Conservation (phyloP, 805 yeast species). For the Cyberlindnera petersonii region DNA sequence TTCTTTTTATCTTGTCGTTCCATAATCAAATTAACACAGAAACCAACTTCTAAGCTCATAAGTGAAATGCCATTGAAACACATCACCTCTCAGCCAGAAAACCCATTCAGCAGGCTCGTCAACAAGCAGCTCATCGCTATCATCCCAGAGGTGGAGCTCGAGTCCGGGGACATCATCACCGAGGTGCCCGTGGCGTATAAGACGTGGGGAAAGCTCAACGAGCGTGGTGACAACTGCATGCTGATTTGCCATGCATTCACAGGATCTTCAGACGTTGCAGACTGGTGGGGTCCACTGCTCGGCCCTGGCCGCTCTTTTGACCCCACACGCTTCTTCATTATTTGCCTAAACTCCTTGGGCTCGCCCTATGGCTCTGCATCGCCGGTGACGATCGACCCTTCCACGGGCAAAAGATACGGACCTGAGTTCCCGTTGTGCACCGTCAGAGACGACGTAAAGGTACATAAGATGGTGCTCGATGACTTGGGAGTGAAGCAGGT, state of each 20-base stretch:
- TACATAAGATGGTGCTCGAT: constrained; percentile 76
- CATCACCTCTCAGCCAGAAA: constrained; percentile 41
- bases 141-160: constrained; percentile 69
- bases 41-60: no score
- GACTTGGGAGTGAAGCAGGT: constrained; percentile 72
- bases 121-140: constrained; percentile 74
- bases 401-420: constrained; percentile 74
- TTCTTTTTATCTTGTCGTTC: no score
- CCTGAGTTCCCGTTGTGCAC: constrained; percentile 95
- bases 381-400: constrained; percentile 79
- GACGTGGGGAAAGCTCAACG: constrained; percentile 88
- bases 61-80: constrained; percentile 7
- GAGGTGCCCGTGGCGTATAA: constrained; percentile 92
- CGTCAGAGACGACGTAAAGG: constrained; percentile 84
- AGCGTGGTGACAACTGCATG: constrained; percentile 65
- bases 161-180: constrained; percentile 69
- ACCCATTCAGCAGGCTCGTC: constrained; percentile 69
- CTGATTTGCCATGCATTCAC: constrained; percentile 95
- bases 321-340: constrained; percentile 78
- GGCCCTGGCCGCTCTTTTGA: constrained; percentile 88
- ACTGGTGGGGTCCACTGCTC: constrained; percentile 98
- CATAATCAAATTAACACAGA: no score
- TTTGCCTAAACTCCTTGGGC: constrained; percentile 90
- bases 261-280: constrained; percentile 91
- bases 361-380: constrained; percentile 96